Evolutionary conservation across 2,329 filamentous ascomycete genomes (phyloP).

Genomic region (Lachnellula arida): DNA sequence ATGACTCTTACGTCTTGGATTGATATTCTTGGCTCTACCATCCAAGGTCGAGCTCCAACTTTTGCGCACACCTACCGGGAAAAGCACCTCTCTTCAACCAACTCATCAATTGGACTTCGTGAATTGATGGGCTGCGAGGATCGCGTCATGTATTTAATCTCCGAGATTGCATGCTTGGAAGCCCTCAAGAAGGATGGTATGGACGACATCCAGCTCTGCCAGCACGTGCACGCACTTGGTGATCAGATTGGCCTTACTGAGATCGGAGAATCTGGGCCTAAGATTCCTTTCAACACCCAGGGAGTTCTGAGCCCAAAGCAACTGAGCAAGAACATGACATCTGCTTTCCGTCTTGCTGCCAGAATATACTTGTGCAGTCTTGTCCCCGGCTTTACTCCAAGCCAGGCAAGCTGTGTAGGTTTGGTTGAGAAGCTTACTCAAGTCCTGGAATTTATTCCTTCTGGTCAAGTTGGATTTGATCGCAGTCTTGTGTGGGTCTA

Average conservation of each 20-base stretch:
- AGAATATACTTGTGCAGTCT: slow-evolving; percentile 96
- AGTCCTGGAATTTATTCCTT: slow-evolving; percentile 76
- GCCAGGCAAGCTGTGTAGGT: slow-evolving; percentile 66
- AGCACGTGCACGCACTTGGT: slow-evolving; percentile 83
- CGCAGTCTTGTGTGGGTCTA: slow-evolving; percentile 91
- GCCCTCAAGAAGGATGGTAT: slow-evolving; percentile 78
- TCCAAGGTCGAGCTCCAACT: slow-evolving; percentile 77
- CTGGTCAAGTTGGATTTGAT: slow-evolving; percentile 78
- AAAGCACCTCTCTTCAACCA: slow-evolving; percentile 71
- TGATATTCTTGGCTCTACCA: slow-evolving; percentile 91
- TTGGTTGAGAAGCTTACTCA: slow-evolving; percentile 74
- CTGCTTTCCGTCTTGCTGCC: slow-evolving; percentile 85
- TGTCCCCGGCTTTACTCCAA: slow-evolving; percentile 79
- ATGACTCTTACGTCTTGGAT: slow-evolving; percentile 95
- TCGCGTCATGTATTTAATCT: slow-evolving; percentile 95
- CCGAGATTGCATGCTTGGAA: slow-evolving; percentile 94
- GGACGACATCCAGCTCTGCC: slow-evolving; percentile 80
- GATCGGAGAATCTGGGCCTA: slow-evolving; percentile 51
- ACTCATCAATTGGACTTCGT: slow-evolving; percentile 65
- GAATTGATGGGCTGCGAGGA: slow-evolving; percentile 98
- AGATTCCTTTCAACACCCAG: slow-evolving; percentile 59
- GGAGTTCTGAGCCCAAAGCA: slow-evolving; percentile 77
- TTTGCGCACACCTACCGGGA: slow-evolving; percentile 96
- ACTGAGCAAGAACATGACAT: slow-evolving; percentile 82
- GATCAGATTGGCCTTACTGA: slow-evolving; percentile 83